phyloP scores from a whole-genome alignment of 2,329 filamentous ascomycete genomes.

The Aschersonia sp. region DNA sequence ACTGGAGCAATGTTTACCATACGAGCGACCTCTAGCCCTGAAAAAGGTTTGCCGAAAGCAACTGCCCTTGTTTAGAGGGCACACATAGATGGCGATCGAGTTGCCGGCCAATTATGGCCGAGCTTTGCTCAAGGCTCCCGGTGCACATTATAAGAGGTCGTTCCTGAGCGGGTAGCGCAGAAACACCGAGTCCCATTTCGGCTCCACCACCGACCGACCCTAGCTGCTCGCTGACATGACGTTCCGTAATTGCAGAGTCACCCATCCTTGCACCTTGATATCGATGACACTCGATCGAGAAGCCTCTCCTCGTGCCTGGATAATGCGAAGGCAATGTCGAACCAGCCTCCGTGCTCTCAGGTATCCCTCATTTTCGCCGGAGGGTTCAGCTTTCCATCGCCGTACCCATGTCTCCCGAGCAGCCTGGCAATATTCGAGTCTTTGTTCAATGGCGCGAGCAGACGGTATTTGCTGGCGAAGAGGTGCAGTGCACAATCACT shows the following conservation, averaged over 20 bases:
- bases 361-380: neutral
- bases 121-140: too few relatives aligned
- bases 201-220: neutral
- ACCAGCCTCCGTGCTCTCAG: neutral
- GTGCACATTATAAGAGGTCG: too few relatives aligned
- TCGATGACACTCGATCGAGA: too few relatives aligned
- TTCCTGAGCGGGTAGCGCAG: too few relatives aligned
- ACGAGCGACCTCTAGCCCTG: neutral
- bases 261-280: too few relatives aligned
- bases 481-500: constrained; percentile 88
- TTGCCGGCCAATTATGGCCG: too few relatives aligned
- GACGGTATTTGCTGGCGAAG: constrained; percentile 91
- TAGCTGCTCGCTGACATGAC: constrained; percentile 3
- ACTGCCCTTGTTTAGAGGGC: too few relatives aligned
- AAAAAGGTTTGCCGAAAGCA: neutral
- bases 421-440: constrained; percentile 66
- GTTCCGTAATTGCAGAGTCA: neutral
- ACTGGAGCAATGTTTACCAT: neutral
- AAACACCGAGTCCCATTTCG: too few relatives aligned
- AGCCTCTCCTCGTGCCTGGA: too few relatives aligned
- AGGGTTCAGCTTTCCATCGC: neutral
- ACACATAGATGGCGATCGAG: too few relatives aligned
- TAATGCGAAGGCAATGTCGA: neutral
- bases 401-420: constrained; percentile 33
- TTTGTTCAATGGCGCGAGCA: constrained; percentile 91